phyloP scores from a whole-genome alignment of 2,329 filamentous ascomycete species.

The Lomentospora prolificans region DNA sequence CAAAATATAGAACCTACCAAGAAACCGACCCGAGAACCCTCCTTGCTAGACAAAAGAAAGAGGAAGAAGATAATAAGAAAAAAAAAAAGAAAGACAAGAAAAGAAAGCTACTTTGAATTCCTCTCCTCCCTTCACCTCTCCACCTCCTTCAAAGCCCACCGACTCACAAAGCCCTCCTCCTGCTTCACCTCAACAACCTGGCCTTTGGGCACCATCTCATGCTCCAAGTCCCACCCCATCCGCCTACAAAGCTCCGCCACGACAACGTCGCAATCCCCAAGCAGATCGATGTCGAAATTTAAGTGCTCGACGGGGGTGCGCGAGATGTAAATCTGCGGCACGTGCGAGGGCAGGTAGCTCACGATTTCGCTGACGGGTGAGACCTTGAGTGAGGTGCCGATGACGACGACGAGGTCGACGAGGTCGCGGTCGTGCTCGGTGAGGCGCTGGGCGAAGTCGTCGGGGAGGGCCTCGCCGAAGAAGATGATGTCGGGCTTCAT shows the following conservation, averaged over 20 bases:
- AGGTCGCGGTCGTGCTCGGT: slow-evolving; percentile 70
- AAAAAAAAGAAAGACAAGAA: too few relatives aligned
- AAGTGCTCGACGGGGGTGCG: slow-evolving; percentile 77
- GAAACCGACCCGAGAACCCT: not conserved
- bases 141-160: slow-evolving; percentile 3
- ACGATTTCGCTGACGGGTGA: slow-evolving; percentile 90
- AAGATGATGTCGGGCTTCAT: slow-evolving; percentile 99
- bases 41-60: not conserved
- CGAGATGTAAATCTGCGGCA: slow-evolving; percentile 87
- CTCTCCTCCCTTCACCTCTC: not conserved
- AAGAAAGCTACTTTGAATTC: too few relatives aligned
- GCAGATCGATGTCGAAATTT: slow-evolving; percentile 89
- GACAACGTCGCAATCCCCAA: slow-evolving; percentile 91
- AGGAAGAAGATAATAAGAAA: too few relatives aligned
- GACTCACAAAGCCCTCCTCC: slow-evolving; percentile 3
- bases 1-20: too few relatives aligned
- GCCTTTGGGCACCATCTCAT: slow-evolving; percentile 70
- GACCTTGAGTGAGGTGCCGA: slow-evolving; percentile 92
- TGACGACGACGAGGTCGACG: slow-evolving; percentile 87
- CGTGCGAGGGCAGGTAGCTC: slow-evolving; percentile 63
- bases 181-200: slow-evolving; percentile 52
- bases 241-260: slow-evolving; percentile 77
- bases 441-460: slow-evolving; percentile 71
- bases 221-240: slow-evolving; percentile 68
- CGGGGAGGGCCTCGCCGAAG: slow-evolving; percentile 84